These are phyloP conservation scores for Sclerotinia spermophila DNA, from an alignment of 2,329 filamentous ascomycete species.

Conservation along the genomic window DNA sequence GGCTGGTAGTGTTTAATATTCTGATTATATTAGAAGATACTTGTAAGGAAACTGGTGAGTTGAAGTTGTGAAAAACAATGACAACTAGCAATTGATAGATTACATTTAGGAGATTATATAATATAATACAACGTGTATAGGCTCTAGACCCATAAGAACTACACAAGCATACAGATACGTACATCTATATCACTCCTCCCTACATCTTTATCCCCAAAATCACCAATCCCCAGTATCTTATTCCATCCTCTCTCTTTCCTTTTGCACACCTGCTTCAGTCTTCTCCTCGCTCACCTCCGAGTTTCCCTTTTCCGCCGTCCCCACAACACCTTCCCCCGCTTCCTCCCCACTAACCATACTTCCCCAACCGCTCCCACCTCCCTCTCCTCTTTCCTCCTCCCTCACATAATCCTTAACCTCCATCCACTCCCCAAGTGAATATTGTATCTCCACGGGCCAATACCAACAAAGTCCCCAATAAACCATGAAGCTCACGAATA, in stretches of 20 bases:
- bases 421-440: constrained; percentile 33
- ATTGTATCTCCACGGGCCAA: constrained; percentile 25
- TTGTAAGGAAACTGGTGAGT: too few species aligned
- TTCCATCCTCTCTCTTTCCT: too few species aligned
- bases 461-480: constrained; percentile 31
- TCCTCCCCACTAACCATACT: constrained; percentile 9
- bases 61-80: too few species aligned
- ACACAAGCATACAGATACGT: background rate
- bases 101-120: background rate
- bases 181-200: background rate
- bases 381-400: constrained; percentile 26
- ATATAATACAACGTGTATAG: background rate
- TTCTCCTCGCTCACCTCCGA: background rate
- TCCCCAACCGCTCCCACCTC: background rate
- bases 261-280: background rate
- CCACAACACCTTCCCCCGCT: background rate
- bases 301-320: background rate
- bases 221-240: background rate
- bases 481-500: constrained; percentile 42
- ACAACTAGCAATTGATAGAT: background rate
- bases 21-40: too few species aligned
- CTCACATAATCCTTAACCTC: constrained; percentile 40
- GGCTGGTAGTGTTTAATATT: too few species aligned
- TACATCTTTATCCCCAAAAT: background rate
- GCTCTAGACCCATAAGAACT: too few species aligned